Evolutionary conservation across 768 basidiomycete genomes (phyloP).

Genomic region (Chalciporus piperatus): DNA sequence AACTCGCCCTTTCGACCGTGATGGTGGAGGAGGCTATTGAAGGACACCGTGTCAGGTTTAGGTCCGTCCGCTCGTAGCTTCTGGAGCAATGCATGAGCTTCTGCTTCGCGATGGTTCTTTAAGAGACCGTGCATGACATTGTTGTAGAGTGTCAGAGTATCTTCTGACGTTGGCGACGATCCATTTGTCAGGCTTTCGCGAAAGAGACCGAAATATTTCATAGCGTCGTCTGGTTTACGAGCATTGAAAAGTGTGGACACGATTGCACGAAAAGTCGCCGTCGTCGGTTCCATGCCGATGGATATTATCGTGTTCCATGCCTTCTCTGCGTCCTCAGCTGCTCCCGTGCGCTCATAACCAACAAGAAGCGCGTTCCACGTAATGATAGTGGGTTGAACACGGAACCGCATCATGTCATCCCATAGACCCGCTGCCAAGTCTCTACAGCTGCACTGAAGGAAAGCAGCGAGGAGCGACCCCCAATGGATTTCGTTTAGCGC

Average conservation of each 20-base stretch:
- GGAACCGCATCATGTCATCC: slow-evolving; percentile 57
- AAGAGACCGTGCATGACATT: slow-evolving; percentile 73
- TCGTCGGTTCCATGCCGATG: slow-evolving; percentile 56
- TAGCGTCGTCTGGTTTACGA: slow-evolving; percentile 48
- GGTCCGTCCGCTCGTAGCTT: slow-evolving; percentile 51
- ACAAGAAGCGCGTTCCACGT: slow-evolving; percentile 75
- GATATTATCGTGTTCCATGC: slow-evolving; percentile 65
- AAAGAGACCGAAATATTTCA: slow-evolving; percentile 51
- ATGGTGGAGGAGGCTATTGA: slow-evolving; percentile 77
- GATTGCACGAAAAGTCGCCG: slow-evolving; percentile 65
- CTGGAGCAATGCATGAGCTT: slow-evolving; percentile 42
- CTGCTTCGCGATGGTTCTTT: slow-evolving; percentile 34
- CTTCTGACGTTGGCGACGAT: slow-evolving; percentile 27
- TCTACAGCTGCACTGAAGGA: slow-evolving; percentile 51
- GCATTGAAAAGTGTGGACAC: slow-evolving; percentile 58
- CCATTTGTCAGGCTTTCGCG: slow-evolving; percentile 24
- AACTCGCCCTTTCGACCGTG: slow-evolving; percentile 64
- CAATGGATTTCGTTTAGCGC: slow-evolving; percentile 57
- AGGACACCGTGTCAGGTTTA: slow-evolving; percentile 67
- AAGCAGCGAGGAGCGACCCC: slow-evolving; percentile 64
- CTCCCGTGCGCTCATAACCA: slow-evolving; percentile 52
- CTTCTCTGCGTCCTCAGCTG: slow-evolving; percentile 49
- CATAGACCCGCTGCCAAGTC: slow-evolving; percentile 65
- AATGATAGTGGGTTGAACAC: slow-evolving; percentile 48
- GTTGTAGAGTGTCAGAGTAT: slow-evolving; percentile 58